Percentiles rank a stretch among this genome's conserved stretches.
Conservation (phyloP, 1,284 basidiomycete genomes). For the Cerrena zonata region DNA sequence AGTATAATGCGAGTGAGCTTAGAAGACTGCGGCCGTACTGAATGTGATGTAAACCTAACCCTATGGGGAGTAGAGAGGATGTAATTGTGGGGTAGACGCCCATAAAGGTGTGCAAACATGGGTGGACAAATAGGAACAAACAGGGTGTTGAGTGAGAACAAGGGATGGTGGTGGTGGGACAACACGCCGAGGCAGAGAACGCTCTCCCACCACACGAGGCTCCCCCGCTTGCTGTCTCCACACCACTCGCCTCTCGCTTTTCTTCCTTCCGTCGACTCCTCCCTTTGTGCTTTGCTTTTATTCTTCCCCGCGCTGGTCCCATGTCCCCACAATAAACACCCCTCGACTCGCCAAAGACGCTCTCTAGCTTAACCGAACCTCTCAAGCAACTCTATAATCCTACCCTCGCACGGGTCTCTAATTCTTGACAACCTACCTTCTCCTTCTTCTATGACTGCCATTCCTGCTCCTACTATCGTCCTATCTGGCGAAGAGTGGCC, state of each 20-base stretch:
- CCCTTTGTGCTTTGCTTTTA: conserved; percentile 13
- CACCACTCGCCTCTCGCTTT: neutral
- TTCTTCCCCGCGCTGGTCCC: conserved; percentile 9
- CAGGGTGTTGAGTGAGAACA: neutral
- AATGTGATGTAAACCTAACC: neutral
- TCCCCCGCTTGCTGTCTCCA: neutral
- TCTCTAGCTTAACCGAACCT: conserved; percentile 16
- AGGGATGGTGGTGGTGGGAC: too few relatives aligned
- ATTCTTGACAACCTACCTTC: conserved; percentile 13
- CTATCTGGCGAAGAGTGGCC: conserved; percentile 63
- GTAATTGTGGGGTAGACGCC: neutral
- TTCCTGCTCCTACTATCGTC: conserved; percentile 52
- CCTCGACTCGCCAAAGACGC: conserved; percentile 16
- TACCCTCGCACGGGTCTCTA: conserved; percentile 16
- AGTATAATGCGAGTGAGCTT: conserved; percentile 53
- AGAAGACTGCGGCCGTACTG: conserved; percentile 61
- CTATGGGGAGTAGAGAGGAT: neutral
- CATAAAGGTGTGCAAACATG: conserved; percentile 8
- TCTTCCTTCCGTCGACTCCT: conserved; percentile 3
- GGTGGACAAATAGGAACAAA: neutral
- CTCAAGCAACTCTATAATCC: conserved; percentile 15
- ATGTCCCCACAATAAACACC: conserved; percentile 22
- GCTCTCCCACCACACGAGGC: conserved; percentile 1
- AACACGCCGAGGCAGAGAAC: neutral
- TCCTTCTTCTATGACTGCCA: conserved; percentile 42